Conservation (phyloP, 192 early-diverging fungal species). For the Coemansia nantahalensis region DNA sequence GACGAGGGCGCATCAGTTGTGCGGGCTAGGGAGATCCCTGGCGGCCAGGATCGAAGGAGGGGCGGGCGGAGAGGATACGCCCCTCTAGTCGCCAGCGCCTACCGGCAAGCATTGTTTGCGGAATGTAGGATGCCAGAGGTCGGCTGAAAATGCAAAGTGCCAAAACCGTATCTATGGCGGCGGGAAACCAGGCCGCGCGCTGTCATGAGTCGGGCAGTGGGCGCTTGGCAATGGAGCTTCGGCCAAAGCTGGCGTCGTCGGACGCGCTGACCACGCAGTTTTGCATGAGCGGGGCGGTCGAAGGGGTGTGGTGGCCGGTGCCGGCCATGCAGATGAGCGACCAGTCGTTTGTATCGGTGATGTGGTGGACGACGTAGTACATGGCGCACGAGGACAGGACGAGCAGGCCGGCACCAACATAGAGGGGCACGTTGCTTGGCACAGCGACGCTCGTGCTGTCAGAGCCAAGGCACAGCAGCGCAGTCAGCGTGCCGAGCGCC, state of each 20-base stretch:
- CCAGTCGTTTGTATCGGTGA: constrained; percentile 25
- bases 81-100: too few relatives aligned
- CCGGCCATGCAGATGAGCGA: constrained; percentile 4
- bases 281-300: not conserved
- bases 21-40: too few relatives aligned
- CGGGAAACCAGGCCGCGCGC: too few relatives aligned
- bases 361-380: constrained; percentile 13
- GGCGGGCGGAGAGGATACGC: too few relatives aligned
- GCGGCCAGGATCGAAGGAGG: too few relatives aligned
- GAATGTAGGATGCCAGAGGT: too few relatives aligned
- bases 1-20: too few relatives aligned
- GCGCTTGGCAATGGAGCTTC: constrained; percentile 8
- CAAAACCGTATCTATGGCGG: too few relatives aligned
- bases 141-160: too few relatives aligned
- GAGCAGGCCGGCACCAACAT: constrained; percentile 11
- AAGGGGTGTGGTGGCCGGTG: not conserved
- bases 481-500: constrained; percentile 9
- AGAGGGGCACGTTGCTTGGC: constrained; percentile 5
- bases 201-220: not conserved
- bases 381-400: constrained; percentile 6
- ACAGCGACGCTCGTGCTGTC: not conserved
- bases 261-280: not conserved
- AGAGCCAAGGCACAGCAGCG: not conserved
- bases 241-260: not conserved
- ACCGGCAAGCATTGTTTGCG: too few relatives aligned